Base-by-base conservation (phyloP, 2,329 filamentous ascomycete genomes). In the Gnomoniopsis smithogilvyi region DNA sequence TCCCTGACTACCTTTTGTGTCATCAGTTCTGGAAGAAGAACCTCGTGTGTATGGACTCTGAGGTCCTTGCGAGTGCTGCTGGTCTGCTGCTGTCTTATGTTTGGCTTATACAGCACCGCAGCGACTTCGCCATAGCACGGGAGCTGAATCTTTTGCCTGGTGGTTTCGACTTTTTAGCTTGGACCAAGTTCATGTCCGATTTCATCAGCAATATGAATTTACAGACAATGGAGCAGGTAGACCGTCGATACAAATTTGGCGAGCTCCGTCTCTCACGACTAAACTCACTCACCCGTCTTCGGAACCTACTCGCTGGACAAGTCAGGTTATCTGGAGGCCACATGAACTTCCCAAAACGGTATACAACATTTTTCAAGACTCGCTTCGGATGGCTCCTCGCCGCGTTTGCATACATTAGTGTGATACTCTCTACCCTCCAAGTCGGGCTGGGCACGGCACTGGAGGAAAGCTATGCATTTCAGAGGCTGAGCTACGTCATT, bases 241-340 rank as follows among this genome's bases (percentile, higher is more conserved):
- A 73, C 46, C 61, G 62, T 17, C 69, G 77, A 17, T 80, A 77
- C 64, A 57, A 63, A 24, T 80, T 74, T 58, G 76, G 77, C 19
- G 77, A 80, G 64, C 67, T 80, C 33, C 71, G 77, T 2, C 69
- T 79, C 11, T 69, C 70, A 6, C 70, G 76, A 26, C 65, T 80
- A 21, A 77, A 79, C 63, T 68, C 72, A 21, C 70, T 76, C 45
- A 72, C 71, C 54, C 70, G 70, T 41, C 65, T 74, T 41, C 14
- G 12, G n/a, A 15, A 15, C 12, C 12, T 15, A 41, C 38, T 41
- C 3, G 6, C 6, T 6, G 12, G 14, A 41, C 12, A 15, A 41
- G 15, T 15, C 6, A 41, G 3, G 6, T 41, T 41, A 15, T 15
- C n/a, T 41, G 38, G 38, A 12, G 70, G 69, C 14, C 71, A 67